Percentiles rank a stretch among this genome's conserved stretches.
Conservation (phyloP, 768 basidiomycete genomes). For the Favolaschia claudopus region DNA sequence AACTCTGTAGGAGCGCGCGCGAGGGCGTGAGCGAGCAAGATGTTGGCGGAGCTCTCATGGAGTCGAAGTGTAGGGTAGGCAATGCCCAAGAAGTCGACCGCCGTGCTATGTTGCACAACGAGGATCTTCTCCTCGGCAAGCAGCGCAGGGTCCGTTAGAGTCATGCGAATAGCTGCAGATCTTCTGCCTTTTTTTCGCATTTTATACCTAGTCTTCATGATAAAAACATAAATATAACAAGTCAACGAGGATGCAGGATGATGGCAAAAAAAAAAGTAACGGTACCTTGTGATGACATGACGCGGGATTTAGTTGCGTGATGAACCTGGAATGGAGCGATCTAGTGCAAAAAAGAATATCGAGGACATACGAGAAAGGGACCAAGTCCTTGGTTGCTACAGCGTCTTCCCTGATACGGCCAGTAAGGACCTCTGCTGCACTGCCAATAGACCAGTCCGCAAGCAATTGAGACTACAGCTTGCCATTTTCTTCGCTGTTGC, state of each 20-base stretch:
- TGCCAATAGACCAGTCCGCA: too few relatives aligned
- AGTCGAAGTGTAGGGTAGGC: constrained; percentile 50
- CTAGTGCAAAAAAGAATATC: neutral
- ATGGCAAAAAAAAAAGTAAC: constrained; percentile 2
- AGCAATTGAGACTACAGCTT: constrained; percentile 4
- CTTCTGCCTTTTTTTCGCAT: neutral
- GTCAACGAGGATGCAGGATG: constrained; percentile 8
- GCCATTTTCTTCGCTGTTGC: neutral
- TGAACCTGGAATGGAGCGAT: constrained; percentile 9
- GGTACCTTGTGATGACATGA: constrained; percentile 10
- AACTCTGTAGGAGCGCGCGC: constrained; percentile 48
- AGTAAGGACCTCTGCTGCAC: too few relatives aligned
- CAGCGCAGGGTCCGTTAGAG: constrained; percentile 13
- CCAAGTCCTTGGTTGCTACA: neutral
- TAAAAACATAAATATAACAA: neutral
- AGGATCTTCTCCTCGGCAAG: constrained; percentile 19
- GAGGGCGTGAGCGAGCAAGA: constrained; percentile 60
- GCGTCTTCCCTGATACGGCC: too few relatives aligned
- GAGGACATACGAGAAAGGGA: neutral
- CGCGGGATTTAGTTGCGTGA: constrained; percentile 4
- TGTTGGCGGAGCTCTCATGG: constrained; percentile 58
- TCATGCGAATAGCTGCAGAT: constrained; percentile 40
- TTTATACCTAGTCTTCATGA: neutral
- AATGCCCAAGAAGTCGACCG: constrained; percentile 48
- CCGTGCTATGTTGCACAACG: constrained; percentile 48